phyloP scores from a whole-genome alignment of 441 rosid species.

The Bocquillonia castaneifolia region DNA sequence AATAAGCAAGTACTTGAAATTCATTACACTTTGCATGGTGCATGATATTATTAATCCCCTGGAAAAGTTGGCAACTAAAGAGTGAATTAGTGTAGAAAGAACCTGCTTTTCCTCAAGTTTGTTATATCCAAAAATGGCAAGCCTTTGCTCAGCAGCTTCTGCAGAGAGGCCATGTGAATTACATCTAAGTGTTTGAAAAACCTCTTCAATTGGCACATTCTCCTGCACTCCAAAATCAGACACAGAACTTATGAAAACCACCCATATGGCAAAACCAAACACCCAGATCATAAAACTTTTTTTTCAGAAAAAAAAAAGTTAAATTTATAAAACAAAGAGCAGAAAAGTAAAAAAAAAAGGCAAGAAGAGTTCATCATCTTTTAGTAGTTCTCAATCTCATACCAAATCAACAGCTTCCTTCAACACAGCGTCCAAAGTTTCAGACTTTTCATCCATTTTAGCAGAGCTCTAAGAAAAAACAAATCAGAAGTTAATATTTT shows the following conservation, averaged over 20 bases:
- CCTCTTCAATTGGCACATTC: conserved; percentile 89
- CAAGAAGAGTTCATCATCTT: conserved; percentile 23
- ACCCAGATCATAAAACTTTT: background rate
- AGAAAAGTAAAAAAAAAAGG: background rate
- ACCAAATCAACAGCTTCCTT: conserved; percentile 96
- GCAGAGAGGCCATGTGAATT: conserved; percentile 67
- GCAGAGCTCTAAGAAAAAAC: conserved; percentile 13
- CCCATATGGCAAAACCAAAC: background rate
- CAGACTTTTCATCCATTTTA: conserved; percentile 59
- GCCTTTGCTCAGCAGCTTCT: conserved; percentile 75
- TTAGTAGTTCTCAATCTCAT: conserved; percentile 43
- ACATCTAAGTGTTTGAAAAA: conserved; percentile 87
- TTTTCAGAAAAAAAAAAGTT: no score
- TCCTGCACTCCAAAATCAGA: conserved; percentile 49
- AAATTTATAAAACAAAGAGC: conserved; percentile 8
- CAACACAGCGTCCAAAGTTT: conserved; percentile 75
- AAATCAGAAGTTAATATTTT: conserved; percentile 13
- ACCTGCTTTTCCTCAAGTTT: conserved; percentile 95
- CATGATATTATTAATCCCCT: no score
- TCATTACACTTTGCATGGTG: no score
- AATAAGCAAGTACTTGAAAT: no score
- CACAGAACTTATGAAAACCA: conserved; percentile 1
- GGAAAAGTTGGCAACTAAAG: no score
- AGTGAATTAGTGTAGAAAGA: no score
- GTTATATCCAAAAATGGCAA: conserved; percentile 82